Evolutionary conservation across 768 basidiomycete genomes (phyloP), one percentile per base, ranked within the genome.

Genomic region (Collybia sordida): DNA sequence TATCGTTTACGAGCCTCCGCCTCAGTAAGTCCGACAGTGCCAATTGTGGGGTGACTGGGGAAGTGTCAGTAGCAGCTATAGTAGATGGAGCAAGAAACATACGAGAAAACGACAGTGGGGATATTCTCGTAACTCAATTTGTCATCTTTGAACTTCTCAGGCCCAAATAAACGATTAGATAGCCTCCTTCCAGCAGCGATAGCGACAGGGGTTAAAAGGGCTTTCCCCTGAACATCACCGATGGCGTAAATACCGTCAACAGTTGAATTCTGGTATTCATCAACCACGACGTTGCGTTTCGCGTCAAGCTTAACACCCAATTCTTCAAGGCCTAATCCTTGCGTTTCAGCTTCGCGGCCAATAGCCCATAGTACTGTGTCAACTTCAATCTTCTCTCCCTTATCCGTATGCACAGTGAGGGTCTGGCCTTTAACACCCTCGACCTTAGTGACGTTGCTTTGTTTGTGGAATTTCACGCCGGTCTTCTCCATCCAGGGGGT

Each of bases 51-150:
- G 67, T 98, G 96, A 6, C 93, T 96, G 54, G 24, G 44, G 23
- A 56, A 45, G 51, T 25, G 50, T 50, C 28, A 42, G 37, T 37
- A 23, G 28, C 36, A 42, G 11, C 4, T 36, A 40, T 23, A 52
- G 7, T n/a, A 39, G 45, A 21, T 54, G 27, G 22, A 25, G 49
- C 34, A 42, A 14, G 23, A 37, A 46, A 45, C 93, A 63, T 56
- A 95, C 93, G 96, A 92, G 74, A 98, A 98, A 49, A 98, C 93
- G 53, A 98, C 97, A 41, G 87, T 91, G 3, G 97, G 88, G 51
- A 99, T 94, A 64, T 98, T 82, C 27, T 86, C 78, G 65, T 98
- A 99, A 58, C 75, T 78, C 50, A 98, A 77, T 68, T 96, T 93
- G 60, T 96, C 89, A 42, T 87, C 66, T 73, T 89, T 93, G 79